Percentiles rank a stretch among this genome's conserved stretches.
phyloP scores from a whole-genome alignment of 192 early-diverging fungal genomes.

The Pecoramyces ruminantium region DNA sequence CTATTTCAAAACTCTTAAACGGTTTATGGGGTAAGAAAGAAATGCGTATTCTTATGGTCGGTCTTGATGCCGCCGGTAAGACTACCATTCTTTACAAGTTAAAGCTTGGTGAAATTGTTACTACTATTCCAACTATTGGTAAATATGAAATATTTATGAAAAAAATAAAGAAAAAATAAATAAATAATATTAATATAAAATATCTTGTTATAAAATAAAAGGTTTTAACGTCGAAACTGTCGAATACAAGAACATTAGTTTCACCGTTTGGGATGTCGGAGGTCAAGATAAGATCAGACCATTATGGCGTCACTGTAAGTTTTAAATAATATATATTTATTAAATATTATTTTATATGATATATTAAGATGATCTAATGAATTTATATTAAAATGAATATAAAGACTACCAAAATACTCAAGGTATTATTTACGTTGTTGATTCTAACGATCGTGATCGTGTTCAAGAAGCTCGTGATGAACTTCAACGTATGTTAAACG shows the following conservation, averaged over 20 bases:
- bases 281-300: slow-evolving; percentile 98
- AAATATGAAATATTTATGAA: slow-evolving; percentile 18
- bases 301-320: slow-evolving; percentile 91
- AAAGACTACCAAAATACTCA: slow-evolving; percentile 92
- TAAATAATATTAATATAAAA: too few species aligned
- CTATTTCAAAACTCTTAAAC: slow-evolving; percentile 58
- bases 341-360: too few species aligned
- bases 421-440: slow-evolving; percentile 91
- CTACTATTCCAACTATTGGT: slow-evolving; percentile 97
- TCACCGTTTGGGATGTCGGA: slow-evolving; percentile 97
- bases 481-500: slow-evolving; percentile 85
- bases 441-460: slow-evolving; percentile 92
- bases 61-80: slow-evolving; percentile 88
- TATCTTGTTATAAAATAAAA: neutral
- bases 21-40: slow-evolving; percentile 77
- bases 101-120: slow-evolving; percentile 95
- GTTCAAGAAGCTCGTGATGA: slow-evolving; percentile 84
- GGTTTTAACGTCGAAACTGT: slow-evolving; percentile 98
- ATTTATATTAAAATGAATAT: slow-evolving; percentile 3
- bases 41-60: slow-evolving; percentile 96
- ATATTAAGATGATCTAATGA: too few species aligned
- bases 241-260: slow-evolving; percentile 95
- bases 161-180: slow-evolving; percentile 9
- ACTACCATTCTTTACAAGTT: slow-evolving; percentile 99
- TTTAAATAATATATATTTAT: too few species aligned